Percentiles rank a stretch among this genome's conserved stretches.
phyloP scores from a whole-genome alignment of 805 yeast genomes.

The baker's yeast (Saccharomyces cerevisiae) region DNA sequence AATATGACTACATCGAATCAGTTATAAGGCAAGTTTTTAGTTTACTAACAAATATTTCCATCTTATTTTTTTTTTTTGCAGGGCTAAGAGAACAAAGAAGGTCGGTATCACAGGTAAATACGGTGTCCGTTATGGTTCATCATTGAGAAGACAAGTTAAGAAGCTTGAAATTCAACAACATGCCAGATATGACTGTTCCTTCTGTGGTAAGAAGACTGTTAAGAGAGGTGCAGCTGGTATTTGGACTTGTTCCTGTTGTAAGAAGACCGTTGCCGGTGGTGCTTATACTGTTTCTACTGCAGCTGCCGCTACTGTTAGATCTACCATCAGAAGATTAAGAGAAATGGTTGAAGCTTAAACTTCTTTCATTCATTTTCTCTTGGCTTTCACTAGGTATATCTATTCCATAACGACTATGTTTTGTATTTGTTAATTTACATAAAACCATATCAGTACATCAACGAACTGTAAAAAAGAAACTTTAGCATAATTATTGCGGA shows the following conservation, averaged over 20 bases:
- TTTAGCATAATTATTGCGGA: not conserved
- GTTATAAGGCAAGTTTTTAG: not conserved
- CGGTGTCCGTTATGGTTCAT: conserved; percentile 99
- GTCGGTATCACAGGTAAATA: conserved; percentile 99
- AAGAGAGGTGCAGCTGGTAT: conserved; percentile 97
- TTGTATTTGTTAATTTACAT: not conserved
- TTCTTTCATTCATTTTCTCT: not conserved
- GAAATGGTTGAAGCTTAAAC: conserved; percentile 97
- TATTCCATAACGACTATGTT: not conserved
- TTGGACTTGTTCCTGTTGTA: conserved; percentile 95
- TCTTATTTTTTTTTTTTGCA: conserved; percentile 25
- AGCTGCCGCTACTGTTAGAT: conserved; percentile 99
- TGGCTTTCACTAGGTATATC: not conserved
- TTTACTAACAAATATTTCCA: not conserved
- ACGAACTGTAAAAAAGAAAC: not conserved
- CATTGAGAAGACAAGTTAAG: conserved; percentile 99
- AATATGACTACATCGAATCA: not conserved
- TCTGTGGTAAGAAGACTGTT: conserved; percentile 99
- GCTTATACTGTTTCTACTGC: conserved; percentile 99
- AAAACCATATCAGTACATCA: not conserved
- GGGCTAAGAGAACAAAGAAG: conserved; percentile 99
- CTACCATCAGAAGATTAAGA: conserved; percentile 99
- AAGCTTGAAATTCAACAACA: conserved; percentile 98
- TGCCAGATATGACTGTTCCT: conserved; percentile 96
- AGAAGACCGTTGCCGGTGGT: conserved; percentile 98